Conservation (phyloP, 257 asterid genomes). For the Avicennia marina region DNA sequence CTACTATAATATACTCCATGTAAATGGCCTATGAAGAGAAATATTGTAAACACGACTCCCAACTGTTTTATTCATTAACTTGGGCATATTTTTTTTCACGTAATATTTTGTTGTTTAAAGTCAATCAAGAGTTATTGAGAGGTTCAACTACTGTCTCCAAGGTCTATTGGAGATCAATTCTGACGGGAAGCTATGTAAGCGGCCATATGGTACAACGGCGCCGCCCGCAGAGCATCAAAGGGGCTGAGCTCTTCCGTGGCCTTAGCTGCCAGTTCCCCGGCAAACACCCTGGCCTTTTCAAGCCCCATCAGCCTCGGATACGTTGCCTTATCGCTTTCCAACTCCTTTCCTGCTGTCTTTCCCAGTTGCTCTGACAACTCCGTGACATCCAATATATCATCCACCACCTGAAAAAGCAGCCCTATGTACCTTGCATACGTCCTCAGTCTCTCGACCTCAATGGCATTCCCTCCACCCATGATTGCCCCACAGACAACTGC, state of each 20-base stretch:
- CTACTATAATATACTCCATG: too few relatives aligned
- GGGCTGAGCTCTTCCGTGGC: constrained; percentile 52
- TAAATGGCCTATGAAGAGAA: too few relatives aligned
- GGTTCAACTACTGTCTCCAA: neutral
- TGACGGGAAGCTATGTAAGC: constrained; percentile 55
- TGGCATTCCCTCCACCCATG: constrained; percentile 51
- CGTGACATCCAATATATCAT: constrained; percentile 61
- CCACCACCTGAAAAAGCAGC: constrained; percentile 76
- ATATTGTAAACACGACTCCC: neutral
- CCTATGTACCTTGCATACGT: constrained; percentile 52
- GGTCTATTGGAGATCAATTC: constrained; percentile 15
- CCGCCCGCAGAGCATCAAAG: constrained; percentile 51
- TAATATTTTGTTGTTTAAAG: neutral
- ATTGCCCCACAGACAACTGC: constrained; percentile 71
- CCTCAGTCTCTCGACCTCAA: constrained; percentile 52
- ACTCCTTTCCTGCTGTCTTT: constrained; percentile 68
- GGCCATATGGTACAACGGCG: constrained; percentile 56
- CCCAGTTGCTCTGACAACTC: constrained; percentile 51
- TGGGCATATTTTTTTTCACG: neutral
- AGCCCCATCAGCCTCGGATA: constrained; percentile 70
- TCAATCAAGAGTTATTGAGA: neutral
- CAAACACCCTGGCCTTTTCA: constrained; percentile 43
- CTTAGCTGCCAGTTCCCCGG: constrained; percentile 33
- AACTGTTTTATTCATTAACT: neutral
- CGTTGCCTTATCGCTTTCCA: constrained; percentile 50